Base-by-base conservation (phyloP, 345 rosid species). In the Abelmoschus esculentus region DNA sequence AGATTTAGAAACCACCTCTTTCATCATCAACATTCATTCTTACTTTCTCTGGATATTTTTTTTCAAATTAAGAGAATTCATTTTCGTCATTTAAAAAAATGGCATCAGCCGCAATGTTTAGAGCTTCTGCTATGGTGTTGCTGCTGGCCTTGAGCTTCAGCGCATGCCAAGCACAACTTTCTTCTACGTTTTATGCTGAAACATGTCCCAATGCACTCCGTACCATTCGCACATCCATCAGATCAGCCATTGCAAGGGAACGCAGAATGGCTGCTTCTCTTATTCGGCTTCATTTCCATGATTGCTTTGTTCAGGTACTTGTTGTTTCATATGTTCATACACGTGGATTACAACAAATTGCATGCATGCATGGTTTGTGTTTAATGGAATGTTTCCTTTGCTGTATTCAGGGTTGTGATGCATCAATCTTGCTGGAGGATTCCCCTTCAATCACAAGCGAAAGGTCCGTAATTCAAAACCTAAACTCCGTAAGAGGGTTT, bases 241-340 rank as follows among this genome's bases (percentile, higher is more conserved):
- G 81, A 17, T 50, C 50, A 0, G 79, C 81, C 0, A 77, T 83
- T 13, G 66, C 77, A 5, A 38, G 36, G 4, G 88, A 87, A 55
- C 83, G 83, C 26, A 68, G 89, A 59, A 85, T 87, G 87, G 89
- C 87, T 5, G 87, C 87, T 11, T 85, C 85, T 46, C 86, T 86
- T 22, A 69, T 86, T 67, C 91, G 86, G 68, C 89, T 87, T 44
- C 89, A 84, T 56, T 86, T 86, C 77, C 91, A 81, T 7, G 87
- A 87, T 19, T 87, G 87, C 57, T 87, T 87, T 5, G 89, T 86
- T 44, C 18, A 84, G 86, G 87, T 67, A 67, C 65, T n/a, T 61
- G 44, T 14, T 15, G 7, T 4, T 13, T 5, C 1, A 12, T 65
- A 13, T 22, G 26, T 22, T 0, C 2, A 3, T 18, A 19, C 7